A percentile compares a stretch with the other conserved stretches of the same genome.
Conservation (phyloP, 75 land plant species). For the Sequoia sempervirens region DNA sequence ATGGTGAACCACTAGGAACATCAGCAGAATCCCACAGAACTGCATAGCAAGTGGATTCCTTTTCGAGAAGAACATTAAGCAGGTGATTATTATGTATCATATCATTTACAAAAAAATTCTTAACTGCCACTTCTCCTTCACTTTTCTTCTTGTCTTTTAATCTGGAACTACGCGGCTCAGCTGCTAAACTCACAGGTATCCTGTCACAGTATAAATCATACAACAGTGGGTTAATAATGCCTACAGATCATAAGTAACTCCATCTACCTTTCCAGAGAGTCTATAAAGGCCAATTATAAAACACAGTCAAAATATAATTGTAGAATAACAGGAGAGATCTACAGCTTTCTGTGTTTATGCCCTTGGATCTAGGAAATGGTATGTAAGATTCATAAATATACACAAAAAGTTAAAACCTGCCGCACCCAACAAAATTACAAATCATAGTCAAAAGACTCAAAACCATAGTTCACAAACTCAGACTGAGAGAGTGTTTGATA, state of each 20-base stretch:
- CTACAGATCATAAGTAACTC: not conserved
- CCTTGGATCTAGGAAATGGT: not conserved
- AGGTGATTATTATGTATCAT: conserved; percentile 56
- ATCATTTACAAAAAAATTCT: conserved; percentile 74
- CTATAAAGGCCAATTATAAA: not conserved
- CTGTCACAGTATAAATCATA: conserved; percentile 30
- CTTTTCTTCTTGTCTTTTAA: conserved; percentile 63
- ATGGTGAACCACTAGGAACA: conserved; percentile 21
- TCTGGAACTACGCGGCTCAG: conserved; percentile 76
- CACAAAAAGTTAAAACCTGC: no score
- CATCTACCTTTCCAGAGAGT: not conserved
- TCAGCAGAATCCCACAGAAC: conserved; percentile 64
- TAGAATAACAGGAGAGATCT: not conserved
- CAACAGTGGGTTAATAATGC: not conserved
- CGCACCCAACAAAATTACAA: not conserved
- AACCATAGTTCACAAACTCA: no score
- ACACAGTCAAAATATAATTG: not conserved
- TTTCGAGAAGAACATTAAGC: conserved; percentile 46
- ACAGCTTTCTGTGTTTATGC: not conserved
- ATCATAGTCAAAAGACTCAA: not conserved
- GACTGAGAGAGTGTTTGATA: no score
- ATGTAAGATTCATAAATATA: not conserved
- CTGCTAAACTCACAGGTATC: conserved; percentile 45
- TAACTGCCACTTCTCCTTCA: conserved; percentile 71
- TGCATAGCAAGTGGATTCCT: conserved; percentile 31